These are phyloP conservation scores for Curvularia sp. DNA, from an alignment of 2,329 filamentous ascomycete genomes.

Conservation along the genomic window DNA sequence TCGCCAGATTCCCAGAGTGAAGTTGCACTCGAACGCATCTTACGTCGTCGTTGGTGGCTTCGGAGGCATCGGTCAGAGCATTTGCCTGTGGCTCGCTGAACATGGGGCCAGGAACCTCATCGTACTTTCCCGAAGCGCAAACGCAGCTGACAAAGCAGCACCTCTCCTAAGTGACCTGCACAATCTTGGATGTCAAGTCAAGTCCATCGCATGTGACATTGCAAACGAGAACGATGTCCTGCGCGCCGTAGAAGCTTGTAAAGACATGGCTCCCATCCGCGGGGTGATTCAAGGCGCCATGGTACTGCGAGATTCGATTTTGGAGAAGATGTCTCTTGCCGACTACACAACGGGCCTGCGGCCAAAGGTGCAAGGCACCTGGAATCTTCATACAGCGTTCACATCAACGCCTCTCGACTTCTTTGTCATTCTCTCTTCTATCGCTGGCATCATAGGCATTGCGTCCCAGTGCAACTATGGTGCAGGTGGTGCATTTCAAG, in stretches of 20 bases:
- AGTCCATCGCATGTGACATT: constrained; percentile 14
- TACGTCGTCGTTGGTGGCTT: constrained; percentile 36
- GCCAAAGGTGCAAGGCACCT: constrained; percentile 32
- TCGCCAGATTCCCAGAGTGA: constrained; percentile 49
- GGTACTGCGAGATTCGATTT: constrained; percentile 24
- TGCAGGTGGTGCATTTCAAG: constrained; percentile 53
- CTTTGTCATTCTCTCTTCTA: constrained; percentile 39
- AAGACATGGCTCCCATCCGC: not conserved
- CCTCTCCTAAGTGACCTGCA: constrained; percentile 13
- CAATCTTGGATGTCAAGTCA: constrained; percentile 18
- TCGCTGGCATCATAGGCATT: constrained; percentile 33
- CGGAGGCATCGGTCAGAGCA: constrained; percentile 28
- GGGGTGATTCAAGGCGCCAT: constrained; percentile 17
- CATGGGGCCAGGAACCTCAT: constrained; percentile 27
- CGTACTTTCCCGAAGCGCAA: constrained; percentile 23
- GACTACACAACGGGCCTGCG: constrained; percentile 20
- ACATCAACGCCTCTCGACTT: constrained; percentile 27
- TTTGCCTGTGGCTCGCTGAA: constrained; percentile 28
- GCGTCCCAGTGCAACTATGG: constrained; percentile 56
- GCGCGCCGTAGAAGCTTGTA: constrained; percentile 20
- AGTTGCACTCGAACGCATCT: constrained; percentile 4
- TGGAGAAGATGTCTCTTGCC: constrained; percentile 18
- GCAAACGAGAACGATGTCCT: constrained; percentile 16
- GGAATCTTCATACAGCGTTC: constrained; percentile 30
- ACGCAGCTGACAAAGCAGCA: constrained; percentile 8